A percentile compares a stretch with the other conserved stretches of the same genome.
Conservation (phyloP, 768 basidiomycete genomes). For the Termitomyces sp. region DNA sequence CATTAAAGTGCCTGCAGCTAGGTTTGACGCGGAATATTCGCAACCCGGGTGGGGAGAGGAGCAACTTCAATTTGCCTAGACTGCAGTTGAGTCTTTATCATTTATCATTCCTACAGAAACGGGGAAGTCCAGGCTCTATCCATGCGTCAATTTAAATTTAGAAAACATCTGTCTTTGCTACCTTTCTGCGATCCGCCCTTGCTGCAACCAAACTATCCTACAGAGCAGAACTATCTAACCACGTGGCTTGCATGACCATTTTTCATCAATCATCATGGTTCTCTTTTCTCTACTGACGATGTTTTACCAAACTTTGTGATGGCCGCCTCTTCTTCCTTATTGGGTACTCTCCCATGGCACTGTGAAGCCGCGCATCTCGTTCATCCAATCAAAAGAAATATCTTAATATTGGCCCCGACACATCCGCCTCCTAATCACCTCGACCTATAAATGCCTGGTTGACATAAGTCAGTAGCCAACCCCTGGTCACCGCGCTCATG, state of each 20-base stretch:
- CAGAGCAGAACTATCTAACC: neutral
- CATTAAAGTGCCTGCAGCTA: too few species aligned
- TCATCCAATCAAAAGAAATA: neutral
- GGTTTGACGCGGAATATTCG: too few species aligned
- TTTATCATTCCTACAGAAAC: neutral
- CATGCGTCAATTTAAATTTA: neutral
- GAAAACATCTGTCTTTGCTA: neutral
- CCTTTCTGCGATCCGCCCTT: too few species aligned
- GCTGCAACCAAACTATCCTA: neutral
- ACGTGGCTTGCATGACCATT: neutral
- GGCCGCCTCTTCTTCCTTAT: neutral
- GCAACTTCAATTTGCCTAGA: neutral
- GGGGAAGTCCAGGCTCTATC: neutral
- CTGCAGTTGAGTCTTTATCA: neutral
- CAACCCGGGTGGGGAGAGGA: constrained; percentile 1
- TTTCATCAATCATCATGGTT: too few species aligned
- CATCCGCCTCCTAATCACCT: too few species aligned
- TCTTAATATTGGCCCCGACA: neutral
- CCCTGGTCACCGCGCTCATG: too few species aligned
- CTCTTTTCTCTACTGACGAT: too few species aligned
- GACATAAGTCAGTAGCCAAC: too few species aligned
- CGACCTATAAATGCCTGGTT: too few species aligned
- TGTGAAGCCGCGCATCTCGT: neutral
- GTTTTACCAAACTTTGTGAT: neutral
- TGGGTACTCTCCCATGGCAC: neutral